These are phyloP conservation scores for Citrullus amarus DNA, from an alignment of 306 rosid species.

Conservation along the genomic window DNA sequence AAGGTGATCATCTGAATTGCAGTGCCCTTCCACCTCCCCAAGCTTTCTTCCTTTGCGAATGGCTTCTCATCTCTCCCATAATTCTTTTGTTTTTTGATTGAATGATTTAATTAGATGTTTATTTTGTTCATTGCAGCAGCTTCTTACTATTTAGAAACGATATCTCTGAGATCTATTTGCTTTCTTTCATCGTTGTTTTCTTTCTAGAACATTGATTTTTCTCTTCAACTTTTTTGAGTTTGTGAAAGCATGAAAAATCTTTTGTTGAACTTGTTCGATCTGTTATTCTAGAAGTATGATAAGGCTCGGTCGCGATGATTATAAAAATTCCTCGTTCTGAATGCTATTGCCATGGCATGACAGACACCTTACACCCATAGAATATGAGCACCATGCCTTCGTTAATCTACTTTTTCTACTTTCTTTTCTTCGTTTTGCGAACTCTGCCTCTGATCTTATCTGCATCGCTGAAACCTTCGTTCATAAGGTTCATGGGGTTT, in stretches of 20 bases:
- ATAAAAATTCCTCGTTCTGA: constrained; percentile 99
- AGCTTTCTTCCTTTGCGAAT: background rate
- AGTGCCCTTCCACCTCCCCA: no score
- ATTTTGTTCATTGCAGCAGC: background rate
- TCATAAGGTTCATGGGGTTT: background rate
- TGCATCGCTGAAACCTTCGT: background rate
- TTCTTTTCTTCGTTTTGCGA: background rate
- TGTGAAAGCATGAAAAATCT: background rate
- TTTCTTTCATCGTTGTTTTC: background rate
- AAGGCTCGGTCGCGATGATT: constrained; percentile 59
- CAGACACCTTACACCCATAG: constrained; percentile 99
- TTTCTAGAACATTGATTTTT: background rate
- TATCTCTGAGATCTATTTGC: background rate
- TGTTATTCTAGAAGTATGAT: background rate
- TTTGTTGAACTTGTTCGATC: background rate
- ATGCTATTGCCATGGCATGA: constrained; percentile 82
- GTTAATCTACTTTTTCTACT: background rate
- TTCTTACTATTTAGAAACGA: background rate
- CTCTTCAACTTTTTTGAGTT: background rate
- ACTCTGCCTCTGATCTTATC: background rate
- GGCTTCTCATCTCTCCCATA: fast-evolving
- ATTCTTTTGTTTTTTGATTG: background rate
- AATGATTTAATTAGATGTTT: background rate
- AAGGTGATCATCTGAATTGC: no score
- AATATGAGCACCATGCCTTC: constrained; percentile 62